phyloP scores from a whole-genome alignment of 202 grass and related monocot species.

The Panicum virgatum region DNA sequence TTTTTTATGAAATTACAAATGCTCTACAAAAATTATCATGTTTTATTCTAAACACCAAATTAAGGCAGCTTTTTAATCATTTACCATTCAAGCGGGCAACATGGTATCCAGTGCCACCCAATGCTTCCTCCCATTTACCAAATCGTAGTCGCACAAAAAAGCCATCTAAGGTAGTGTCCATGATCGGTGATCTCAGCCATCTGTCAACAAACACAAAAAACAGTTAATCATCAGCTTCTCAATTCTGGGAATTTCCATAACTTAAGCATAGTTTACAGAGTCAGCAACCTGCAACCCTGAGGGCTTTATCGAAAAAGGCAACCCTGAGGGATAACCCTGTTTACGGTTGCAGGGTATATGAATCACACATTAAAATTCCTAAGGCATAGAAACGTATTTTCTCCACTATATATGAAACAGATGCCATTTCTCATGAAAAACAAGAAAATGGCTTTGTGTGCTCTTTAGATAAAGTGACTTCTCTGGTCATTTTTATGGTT shows the following conservation, averaged over 20 bases:
- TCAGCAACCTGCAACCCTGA: slow-evolving; percentile 7
- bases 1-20: background rate
- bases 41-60: slow-evolving; percentile 15
- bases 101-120: slow-evolving; percentile 84
- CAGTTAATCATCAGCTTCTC: slow-evolving; percentile 1
- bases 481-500: slow-evolving; percentile 21
- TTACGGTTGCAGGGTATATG: too few relatives aligned
- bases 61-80: slow-evolving; percentile 26
- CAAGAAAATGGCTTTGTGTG: background rate
- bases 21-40: slow-evolving; percentile 7
- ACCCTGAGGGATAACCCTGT: too few relatives aligned
- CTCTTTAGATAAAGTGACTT: slow-evolving; percentile 16
- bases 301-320: background rate
- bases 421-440: background rate
- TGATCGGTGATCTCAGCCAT: slow-evolving; percentile 68
- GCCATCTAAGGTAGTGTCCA: slow-evolving; percentile 61
- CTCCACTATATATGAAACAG: background rate
- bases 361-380: background rate
- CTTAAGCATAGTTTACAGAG: slow-evolving; percentile 19
- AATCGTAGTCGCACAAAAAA: slow-evolving; percentile 88
- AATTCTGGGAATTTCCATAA: slow-evolving; percentile 8
- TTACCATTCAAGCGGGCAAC: slow-evolving; percentile 88
- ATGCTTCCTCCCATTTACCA: slow-evolving; percentile 83
- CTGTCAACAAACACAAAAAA: slow-evolving; percentile 45
- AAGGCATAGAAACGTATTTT: too few relatives aligned